These are phyloP conservation scores for Exobasidium rhododendri DNA, from an alignment of 1,284 basidiomycete genomes.

Conservation along the genomic window DNA sequence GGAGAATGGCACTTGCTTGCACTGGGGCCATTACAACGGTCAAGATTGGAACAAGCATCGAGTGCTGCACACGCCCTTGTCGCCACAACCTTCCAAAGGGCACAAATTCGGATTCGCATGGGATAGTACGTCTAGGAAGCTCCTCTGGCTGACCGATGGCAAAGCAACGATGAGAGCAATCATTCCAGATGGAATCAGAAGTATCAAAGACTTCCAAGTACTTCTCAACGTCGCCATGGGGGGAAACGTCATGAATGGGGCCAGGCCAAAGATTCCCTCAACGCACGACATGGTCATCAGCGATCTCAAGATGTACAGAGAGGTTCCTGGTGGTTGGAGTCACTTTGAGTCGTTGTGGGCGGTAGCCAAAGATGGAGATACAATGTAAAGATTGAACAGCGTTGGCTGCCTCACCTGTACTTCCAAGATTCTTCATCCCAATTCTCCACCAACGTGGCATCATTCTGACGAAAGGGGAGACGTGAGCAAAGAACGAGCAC, in stretches of 20 bases:
- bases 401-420: conserved; percentile 19
- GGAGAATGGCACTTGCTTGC: conserved; percentile 6
- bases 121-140: background rate
- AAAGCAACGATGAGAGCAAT: conserved; percentile 9
- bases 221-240: conserved; percentile 8
- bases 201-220: conserved; percentile 3
- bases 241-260: conserved; percentile 1
- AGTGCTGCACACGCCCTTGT: background rate
- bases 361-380: background rate
- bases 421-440: conserved; percentile 47
- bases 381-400: conserved; percentile 1
- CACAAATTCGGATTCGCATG: conserved; percentile 5
- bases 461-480: conserved; percentile 21
- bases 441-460: conserved; percentile 47
- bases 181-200: conserved; percentile 1
- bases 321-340: conserved; percentile 5
- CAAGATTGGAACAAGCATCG: conserved; percentile 47
- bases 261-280: background rate
- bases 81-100: background rate
- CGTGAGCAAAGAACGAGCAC: too few relatives aligned
- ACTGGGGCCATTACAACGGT: conserved; percentile 23
- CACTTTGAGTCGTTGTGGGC: background rate
- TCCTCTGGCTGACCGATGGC: conserved; percentile 6
- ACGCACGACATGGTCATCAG: background rate
- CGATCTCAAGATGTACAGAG: background rate